A percentile compares a stretch with the other conserved stretches of the same genome.
phyloP scores from a whole-genome alignment of 306 rosid species.

The Quercus rubra region DNA sequence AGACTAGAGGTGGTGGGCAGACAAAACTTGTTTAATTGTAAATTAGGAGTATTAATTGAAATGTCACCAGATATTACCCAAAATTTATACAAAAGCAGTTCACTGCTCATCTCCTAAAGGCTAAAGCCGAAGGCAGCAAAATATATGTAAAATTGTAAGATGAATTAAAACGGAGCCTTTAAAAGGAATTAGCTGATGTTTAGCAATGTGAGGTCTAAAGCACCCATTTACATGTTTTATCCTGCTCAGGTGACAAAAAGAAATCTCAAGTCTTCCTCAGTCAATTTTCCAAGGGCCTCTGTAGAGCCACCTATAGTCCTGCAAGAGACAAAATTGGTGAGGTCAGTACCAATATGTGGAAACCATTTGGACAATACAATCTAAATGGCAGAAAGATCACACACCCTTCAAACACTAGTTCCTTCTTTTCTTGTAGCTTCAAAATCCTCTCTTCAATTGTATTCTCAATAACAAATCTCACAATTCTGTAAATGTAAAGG shows the following conservation, averaged over 20 bases:
- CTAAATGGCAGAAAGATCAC: background rate
- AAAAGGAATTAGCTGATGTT: background rate
- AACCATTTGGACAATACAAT: background rate
- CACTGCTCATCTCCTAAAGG: background rate
- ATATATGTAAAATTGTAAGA: no score
- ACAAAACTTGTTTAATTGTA: background rate
- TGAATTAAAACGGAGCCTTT: no score
- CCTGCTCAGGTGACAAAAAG: slow-evolving; percentile 47
- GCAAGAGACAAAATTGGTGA: background rate
- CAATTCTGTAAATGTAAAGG: slow-evolving; percentile 43
- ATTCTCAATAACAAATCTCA: slow-evolving; percentile 82
- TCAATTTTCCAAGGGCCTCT: slow-evolving; percentile 75
- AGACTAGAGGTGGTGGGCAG: background rate
- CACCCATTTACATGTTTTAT: background rate
- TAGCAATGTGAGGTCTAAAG: background rate
- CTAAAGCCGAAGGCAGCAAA: background rate
- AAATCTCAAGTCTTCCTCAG: slow-evolving; percentile 62
- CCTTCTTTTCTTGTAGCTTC: slow-evolving; percentile 89
- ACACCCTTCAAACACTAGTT: slow-evolving; percentile 92
- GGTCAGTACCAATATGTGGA: slow-evolving; percentile 1
- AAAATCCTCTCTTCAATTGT: slow-evolving; percentile 92
- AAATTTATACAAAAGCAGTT: background rate
- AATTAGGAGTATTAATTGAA: background rate
- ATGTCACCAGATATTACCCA: background rate
- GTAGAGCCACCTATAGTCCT: slow-evolving; percentile 79